These are phyloP conservation scores for Apiospora rasikravindrae DNA, from an alignment of 2,329 filamentous ascomycete species.

Conservation along the genomic window DNA sequence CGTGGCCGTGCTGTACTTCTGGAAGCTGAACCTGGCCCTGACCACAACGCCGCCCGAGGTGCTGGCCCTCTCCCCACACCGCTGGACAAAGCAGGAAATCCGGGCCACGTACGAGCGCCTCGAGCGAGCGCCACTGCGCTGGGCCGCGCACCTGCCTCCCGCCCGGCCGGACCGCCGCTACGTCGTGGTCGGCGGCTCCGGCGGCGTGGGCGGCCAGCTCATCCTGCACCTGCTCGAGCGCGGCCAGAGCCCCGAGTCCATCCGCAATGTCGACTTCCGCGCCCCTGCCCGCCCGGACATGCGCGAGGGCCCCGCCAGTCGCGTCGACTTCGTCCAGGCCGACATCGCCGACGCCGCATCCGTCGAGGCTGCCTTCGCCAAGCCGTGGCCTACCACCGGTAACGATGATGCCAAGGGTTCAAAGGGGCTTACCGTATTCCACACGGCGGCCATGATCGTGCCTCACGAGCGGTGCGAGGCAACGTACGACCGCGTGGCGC, in stretches of 20 bases:
- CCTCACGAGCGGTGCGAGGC: slow-evolving; percentile 47
- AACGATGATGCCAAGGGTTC: slow-evolving; percentile 36
- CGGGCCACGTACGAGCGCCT: slow-evolving; percentile 42
- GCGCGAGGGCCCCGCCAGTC: slow-evolving; percentile 38
- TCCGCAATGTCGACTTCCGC: slow-evolving; percentile 54
- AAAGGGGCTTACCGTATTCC: slow-evolving; percentile 50
- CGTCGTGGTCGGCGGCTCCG: slow-evolving; percentile 53
- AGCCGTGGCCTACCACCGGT: slow-evolving; percentile 45
- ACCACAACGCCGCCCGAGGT: slow-evolving; percentile 12
- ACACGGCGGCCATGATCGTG: slow-evolving; percentile 54
- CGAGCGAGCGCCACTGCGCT: slow-evolving; percentile 45
- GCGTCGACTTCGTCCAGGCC: slow-evolving; percentile 47
- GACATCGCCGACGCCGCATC: slow-evolving; percentile 48
- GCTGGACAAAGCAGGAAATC: slow-evolving; percentile 45
- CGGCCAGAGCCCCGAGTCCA: slow-evolving; percentile 50
- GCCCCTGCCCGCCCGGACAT: slow-evolving; percentile 46
- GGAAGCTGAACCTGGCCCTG: slow-evolving; percentile 17
- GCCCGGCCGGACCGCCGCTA: slow-evolving; percentile 47
- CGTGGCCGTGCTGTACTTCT: not conserved
- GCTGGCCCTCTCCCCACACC: slow-evolving; percentile 22
- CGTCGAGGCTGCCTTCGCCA: slow-evolving; percentile 46
- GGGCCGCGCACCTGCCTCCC: slow-evolving; percentile 44
- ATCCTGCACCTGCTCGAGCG: slow-evolving; percentile 53
- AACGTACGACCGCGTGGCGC: slow-evolving; percentile 44
- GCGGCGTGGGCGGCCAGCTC: slow-evolving; percentile 54